Evolutionary conservation across 352 stramenopile genomes (phyloP), one percentile per base, ranked within the genome.

Genomic region (Phytophthora pluvialis): DNA sequence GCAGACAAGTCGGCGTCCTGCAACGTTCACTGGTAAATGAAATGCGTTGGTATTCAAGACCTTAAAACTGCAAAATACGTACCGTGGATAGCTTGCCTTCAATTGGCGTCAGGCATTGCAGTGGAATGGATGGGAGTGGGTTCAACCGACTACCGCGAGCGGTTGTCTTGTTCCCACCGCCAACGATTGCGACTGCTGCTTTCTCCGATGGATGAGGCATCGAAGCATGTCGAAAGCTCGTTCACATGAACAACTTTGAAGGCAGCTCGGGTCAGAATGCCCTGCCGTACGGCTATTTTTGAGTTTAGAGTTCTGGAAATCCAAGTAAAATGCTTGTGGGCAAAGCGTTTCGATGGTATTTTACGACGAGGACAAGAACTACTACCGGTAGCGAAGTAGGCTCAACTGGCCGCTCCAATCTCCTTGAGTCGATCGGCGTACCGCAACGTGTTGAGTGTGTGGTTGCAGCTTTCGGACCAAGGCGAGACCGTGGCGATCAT

Each of bases 351-450:
- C 45, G 3, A 33, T 52, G 52, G 35, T 12, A 60, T 51, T 57
- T 35, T 33, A 32, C 10, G 43, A 50, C 5, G 8, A 44, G 4
- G 32, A 55, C 47, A 48, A 32, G 21, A 32, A 48, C 18, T 10
- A 44, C 15, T 44, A 44, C 38, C 7, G 7, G 31, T 46, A 28
- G 25, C 8, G 26, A 44, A 36, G 21, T 33, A 44, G 15, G 32
- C 55, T 60, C 11, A 74, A 46, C 31, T 59, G 9, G 44, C 33
- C 18, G 46, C 51, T 10, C 80, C 78, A 38, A 89, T 89, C 45
- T 98, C 93, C 69, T 99, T 99, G 32, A 99, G 89, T 11, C 93
- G 83, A 72, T 99, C 94, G 5, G 96, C 97, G 66, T 99, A 99
- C 21, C 96, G 77, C 9, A 99, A 78, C 5, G 97, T 99, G 71